Base-by-base conservation (phyloP, 306 rosid genomes). In the Prunus salicina region DNA sequence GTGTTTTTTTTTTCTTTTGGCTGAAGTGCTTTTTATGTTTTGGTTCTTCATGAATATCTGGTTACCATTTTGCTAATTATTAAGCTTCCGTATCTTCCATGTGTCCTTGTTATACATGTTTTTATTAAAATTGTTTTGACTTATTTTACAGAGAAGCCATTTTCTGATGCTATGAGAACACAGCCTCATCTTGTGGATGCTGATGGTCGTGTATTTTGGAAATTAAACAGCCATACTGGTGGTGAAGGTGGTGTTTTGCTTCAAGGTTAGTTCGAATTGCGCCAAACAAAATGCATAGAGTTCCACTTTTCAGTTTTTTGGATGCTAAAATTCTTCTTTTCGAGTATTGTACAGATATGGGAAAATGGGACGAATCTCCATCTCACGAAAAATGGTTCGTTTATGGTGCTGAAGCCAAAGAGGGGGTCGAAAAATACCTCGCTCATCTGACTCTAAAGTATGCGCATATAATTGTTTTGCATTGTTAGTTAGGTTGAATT, bases 151-250 rank as follows among this genome's bases (percentile, higher is more conserved):
- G 91, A 30, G 52, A 83, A 45, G 32, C 51, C 30, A 64, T 78
- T 32, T 27, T 64, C 72, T 62, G 84, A 76, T 53, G 84, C 81
- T 58, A 6, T 86, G 18, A 79, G 91, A 75, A 83, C 75, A 5
- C 84, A 76, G 27, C 86, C 87, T 67, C 34, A 73, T 12, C 27
- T 71, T 43, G 46, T 81, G 77, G 89, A 88, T 66, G 83, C 52
- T 49, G 77, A 85, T 76, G 89, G 89, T 41, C 84, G 64, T 60
- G 66, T 57, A 6, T 86, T 85, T 60, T 83, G 86, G 89, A 76
- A 81, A 62, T 55, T 88, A 32, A 83, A 71, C 67, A 68, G 82
- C 69, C 74, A 77, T 71, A 63, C 53, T 66, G 72, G 62, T 32
- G 83, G 56, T 45, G 83, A 74, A 71, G 43, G 64, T 28, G 71